Conservation (phyloP, 371 early-diverging fungal genomes). For the Mitosporidium daphniae region DNA sequence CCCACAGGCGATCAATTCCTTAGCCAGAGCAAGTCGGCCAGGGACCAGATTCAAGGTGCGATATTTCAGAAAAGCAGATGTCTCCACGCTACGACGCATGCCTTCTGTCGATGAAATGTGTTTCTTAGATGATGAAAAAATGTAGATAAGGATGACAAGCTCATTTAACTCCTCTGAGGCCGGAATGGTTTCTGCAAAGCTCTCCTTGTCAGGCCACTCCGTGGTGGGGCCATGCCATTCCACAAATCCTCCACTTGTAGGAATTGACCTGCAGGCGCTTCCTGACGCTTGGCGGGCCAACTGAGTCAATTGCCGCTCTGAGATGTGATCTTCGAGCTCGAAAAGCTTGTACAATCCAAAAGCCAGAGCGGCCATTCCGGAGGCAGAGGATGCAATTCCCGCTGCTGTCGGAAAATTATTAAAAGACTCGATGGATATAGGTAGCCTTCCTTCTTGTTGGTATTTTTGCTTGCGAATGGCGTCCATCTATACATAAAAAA, state of each 20-base stretch:
- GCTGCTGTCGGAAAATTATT: slow-evolving; percentile 97
- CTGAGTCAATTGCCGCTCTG: slow-evolving; percentile 25
- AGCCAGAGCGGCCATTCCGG: slow-evolving; percentile 72
- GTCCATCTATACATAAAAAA: no score
- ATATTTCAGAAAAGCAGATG: slow-evolving; percentile 38
- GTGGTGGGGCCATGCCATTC: slow-evolving; percentile 39
- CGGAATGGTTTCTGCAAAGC: slow-evolving; percentile 49
- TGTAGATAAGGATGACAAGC: slow-evolving; percentile 43
- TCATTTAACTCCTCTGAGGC: slow-evolving; percentile 69
- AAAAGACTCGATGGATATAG: slow-evolving; percentile 3
- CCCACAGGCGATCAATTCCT: slow-evolving; percentile 28
- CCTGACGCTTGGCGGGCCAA: slow-evolving; percentile 82
- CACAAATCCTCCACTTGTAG: slow-evolving; percentile 85
- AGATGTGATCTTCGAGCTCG: slow-evolving; percentile 7
- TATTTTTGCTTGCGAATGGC: no score
- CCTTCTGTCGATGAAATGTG: slow-evolving; percentile 58
- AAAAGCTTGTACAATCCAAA: slow-evolving; percentile 37
- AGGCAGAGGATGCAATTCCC: slow-evolving; percentile 92
- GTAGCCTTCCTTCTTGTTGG: no score
- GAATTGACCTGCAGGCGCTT: slow-evolving; percentile 72
- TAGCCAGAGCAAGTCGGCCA: slow-evolving; percentile 40
- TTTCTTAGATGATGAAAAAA: slow-evolving; percentile 63
- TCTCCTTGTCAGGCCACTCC: slow-evolving; percentile 34
- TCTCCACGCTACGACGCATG: slow-evolving; percentile 74
- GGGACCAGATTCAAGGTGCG: slow-evolving; percentile 46